These are phyloP conservation scores for Glutinoglossum americanum DNA, from an alignment of 495 filamentous ascomycete species.

Conservation along the genomic window DNA sequence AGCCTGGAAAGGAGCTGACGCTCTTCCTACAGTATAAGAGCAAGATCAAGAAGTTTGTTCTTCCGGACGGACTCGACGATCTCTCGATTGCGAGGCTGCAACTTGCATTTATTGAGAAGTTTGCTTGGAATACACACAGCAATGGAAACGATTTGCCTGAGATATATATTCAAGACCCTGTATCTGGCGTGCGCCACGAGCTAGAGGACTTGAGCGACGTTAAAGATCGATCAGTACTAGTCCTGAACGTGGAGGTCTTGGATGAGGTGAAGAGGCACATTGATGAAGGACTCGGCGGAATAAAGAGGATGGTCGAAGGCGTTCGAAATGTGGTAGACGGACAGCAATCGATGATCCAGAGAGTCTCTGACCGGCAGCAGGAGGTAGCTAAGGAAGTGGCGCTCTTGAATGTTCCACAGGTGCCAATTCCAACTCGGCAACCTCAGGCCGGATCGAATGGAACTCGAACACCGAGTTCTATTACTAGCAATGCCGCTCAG, in stretches of 20 bases:
- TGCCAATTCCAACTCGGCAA: conserved; percentile 14
- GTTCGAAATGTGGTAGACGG: conserved; percentile 59
- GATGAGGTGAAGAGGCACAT: conserved; percentile 95
- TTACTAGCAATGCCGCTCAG: neutral
- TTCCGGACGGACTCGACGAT: conserved; percentile 61
- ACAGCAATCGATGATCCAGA: conserved; percentile 56
- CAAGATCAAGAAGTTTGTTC: conserved; percentile 87
- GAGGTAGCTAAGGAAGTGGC: conserved; percentile 83
- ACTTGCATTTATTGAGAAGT: conserved; percentile 97
- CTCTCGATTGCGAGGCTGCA: conserved; percentile 74
- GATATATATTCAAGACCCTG: conserved; percentile 90
- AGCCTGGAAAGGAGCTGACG: conserved; percentile 71
- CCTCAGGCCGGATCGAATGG: conserved; percentile 10
- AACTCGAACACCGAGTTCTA: conserved; percentile 6
- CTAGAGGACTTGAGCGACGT: conserved; percentile 88
- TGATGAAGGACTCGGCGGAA: conserved; percentile 69
- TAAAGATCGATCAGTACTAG: conserved; percentile 83
- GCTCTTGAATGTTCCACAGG: conserved; percentile 44
- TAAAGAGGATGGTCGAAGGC: conserved; percentile 60
- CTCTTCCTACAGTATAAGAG: conserved; percentile 95
- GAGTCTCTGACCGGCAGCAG: conserved; percentile 80
- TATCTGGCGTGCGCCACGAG: conserved; percentile 88
- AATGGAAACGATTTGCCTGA: conserved; percentile 87
- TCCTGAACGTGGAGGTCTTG: conserved; percentile 79
- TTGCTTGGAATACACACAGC: conserved; percentile 91